A percentile compares a stretch with the other conserved stretches of the same genome.
phyloP scores from a whole-genome alignment of 208 protist species.

The Leishmania gerbilli region DNA sequence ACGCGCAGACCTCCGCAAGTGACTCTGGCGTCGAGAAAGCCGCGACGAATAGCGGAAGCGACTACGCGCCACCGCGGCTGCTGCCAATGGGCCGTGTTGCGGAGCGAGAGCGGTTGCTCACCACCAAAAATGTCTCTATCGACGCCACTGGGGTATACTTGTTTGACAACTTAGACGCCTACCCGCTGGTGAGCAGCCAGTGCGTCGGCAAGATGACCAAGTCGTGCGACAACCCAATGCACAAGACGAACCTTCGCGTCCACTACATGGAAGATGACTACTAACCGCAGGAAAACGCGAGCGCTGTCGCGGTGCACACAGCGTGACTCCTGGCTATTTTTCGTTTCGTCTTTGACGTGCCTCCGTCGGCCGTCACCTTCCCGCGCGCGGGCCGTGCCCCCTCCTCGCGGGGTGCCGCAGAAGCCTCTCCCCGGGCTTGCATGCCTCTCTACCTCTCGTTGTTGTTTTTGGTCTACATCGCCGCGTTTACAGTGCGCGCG shows the following conservation, averaged over 20 bases:
- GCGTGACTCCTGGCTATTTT: not conserved
- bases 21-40: not conserved
- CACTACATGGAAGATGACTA: conserved; percentile 47
- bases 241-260: conserved; percentile 74
- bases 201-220: conserved; percentile 57
- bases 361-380: not conserved
- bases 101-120: conserved; percentile 65
- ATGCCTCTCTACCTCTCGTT: not conserved
- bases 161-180: conserved; percentile 52
- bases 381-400: not conserved
- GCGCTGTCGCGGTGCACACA: not conserved
- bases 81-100: conserved; percentile 68
- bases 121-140: conserved; percentile 82
- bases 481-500: not conserved
- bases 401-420: no score
- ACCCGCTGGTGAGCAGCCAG: conserved; percentile 72
- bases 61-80: conserved; percentile 46
- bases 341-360: not conserved
- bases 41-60: conserved; percentile 1
- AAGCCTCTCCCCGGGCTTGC: no score
- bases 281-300: conserved; percentile 8
- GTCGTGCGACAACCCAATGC: conserved; percentile 72
- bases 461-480: not conserved
- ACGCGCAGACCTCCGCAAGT: not conserved
- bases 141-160: conserved; percentile 70